Percentiles rank a stretch among this genome's conserved stretches.
These are phyloP conservation scores for Piloderma croceum DNA, from an alignment of 768 basidiomycete species.

Conservation along the genomic window DNA sequence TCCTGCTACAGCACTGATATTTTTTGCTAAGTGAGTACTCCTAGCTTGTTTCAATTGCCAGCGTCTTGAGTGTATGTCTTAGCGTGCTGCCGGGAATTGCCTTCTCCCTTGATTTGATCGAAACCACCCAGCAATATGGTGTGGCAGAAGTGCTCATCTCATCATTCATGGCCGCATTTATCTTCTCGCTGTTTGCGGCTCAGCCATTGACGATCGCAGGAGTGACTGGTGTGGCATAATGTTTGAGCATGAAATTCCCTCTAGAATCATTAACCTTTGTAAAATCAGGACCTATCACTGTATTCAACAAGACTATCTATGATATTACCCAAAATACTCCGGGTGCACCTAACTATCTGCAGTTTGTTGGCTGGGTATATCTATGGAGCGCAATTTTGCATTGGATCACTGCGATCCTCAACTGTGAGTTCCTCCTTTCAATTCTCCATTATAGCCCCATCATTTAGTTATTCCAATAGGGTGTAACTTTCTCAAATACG, in stretches of 20 bases:
- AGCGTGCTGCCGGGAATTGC: conserved; percentile 89
- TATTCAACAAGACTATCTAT: conserved; percentile 87
- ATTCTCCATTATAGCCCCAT: background rate
- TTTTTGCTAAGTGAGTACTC: conserved; percentile 69
- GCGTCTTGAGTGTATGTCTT: conserved; percentile 8
- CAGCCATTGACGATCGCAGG: conserved; percentile 92
- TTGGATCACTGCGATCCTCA: conserved; percentile 74
- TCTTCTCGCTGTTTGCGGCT: conserved; percentile 82
- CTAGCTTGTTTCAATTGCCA: conserved; percentile 13
- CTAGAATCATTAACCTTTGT: conserved; percentile 1
- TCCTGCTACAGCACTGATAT: conserved; percentile 80
- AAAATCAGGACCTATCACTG: conserved; percentile 80
- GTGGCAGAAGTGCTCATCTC: conserved; percentile 80
- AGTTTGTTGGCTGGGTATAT: conserved; percentile 91
- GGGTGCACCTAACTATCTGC: conserved; percentile 69
- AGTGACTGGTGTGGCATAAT: conserved; percentile 57
- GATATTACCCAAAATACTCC: conserved; percentile 56
- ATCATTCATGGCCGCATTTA: conserved; percentile 85
- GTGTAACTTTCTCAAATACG: conserved; percentile 81
- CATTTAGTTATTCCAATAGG: conserved; percentile 34
- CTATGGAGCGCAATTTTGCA: conserved; percentile 85
- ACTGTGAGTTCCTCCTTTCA: conserved; percentile 44
- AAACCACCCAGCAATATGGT: conserved; percentile 85
- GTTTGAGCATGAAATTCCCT: background rate
- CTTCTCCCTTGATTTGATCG: conserved; percentile 87